These are phyloP conservation scores for Colletotrichum gloeosporioides DNA, from an alignment of 2,329 filamentous ascomycete genomes.

Conservation along the genomic window DNA sequence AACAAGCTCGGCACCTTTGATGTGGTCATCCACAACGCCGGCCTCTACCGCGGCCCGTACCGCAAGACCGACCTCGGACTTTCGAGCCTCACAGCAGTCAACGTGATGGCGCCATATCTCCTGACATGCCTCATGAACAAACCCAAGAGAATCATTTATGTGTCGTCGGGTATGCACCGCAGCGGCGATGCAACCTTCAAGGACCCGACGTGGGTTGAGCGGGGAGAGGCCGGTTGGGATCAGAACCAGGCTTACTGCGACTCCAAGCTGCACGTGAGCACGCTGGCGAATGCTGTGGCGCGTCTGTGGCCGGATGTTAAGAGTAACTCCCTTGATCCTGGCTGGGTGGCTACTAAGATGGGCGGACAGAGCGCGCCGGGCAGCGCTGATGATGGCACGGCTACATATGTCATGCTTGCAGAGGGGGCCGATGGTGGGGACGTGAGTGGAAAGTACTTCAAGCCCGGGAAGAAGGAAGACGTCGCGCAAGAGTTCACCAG, in stretches of 20 bases:
- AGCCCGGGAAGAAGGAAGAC: conserved; percentile 31
- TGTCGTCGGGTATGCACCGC: conserved; percentile 56
- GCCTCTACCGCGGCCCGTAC: conserved; percentile 44
- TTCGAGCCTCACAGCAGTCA: conserved; percentile 58
- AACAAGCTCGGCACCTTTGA: conserved; percentile 58
- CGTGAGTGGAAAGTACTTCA: conserved; percentile 44
- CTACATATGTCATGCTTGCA: conserved; percentile 52
- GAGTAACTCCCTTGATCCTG: conserved; percentile 55
- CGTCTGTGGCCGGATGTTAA: conserved; percentile 45
- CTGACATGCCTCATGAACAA: conserved; percentile 54
- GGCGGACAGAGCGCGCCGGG: conserved; percentile 53
- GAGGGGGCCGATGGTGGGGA: conserved; percentile 38
- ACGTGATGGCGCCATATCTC: conserved; percentile 63
- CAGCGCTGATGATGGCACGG: conserved; percentile 49
- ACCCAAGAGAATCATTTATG: conserved; percentile 54
- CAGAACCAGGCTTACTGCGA: conserved; percentile 49
- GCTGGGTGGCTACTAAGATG: conserved; percentile 62
- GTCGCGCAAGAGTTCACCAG: conserved; percentile 33
- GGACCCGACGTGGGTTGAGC: conserved; percentile 30
- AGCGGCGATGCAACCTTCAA: conserved; percentile 50
- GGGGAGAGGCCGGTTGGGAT: conserved; percentile 40
- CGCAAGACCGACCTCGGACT: conserved; percentile 38
- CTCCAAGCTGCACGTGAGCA: conserved; percentile 60
- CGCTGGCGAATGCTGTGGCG: conserved; percentile 61
- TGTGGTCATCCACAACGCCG: conserved; percentile 63